Base-by-base conservation (phyloP, 805 yeast genomes). In the Sugiyamaella valdiviana region DNA sequence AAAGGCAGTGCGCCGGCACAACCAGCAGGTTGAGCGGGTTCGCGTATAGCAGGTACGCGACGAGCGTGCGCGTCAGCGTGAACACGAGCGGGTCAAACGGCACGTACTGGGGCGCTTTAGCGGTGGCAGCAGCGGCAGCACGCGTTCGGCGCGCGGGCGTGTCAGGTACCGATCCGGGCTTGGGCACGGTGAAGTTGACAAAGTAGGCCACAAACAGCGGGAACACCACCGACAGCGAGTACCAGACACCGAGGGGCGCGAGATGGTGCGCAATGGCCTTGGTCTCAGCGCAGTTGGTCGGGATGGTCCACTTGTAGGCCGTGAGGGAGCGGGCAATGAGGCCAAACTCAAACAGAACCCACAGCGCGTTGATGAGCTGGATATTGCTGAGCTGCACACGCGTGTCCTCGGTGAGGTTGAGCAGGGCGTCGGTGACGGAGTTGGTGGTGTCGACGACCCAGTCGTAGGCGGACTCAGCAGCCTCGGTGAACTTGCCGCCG, bases 71-170 rank as follows among this genome's bases (percentile, higher is more conserved):
- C 45, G 69, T 52, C 55, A 79, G 62, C 49, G 75, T 74, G 62
- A 75, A 78, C 43, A 73, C 65, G 53, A 79, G 71, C 38, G 85
- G 83, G 61, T 80, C 85, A 62, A 61, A 72, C 44, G 58, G 63
- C 60, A 66, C 44, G 20, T 41, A 48, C 36, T 39, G 32, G 39
- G 48, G 45, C 15, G 39, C 26, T 43, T 35, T 49, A 39, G 41
- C 46, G 32, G 48, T 49, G 10, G 47, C 45, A 15, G 39, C 43
- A 9, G 45, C 20, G 35, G 44, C 41, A 4, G 49, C 5, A 4
- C 49, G 39, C 3, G 49, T 46, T 5, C 44, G 44, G 19, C 45
- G 44, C 14, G 47, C 47, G 10, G 47, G 49, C 12, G 21, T 35
- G 22, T 42, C 44, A 16, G 29, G 15, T 35, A 42, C 43, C 15